A percentile compares a stretch with the other conserved stretches of the same genome.
These are phyloP conservation scores for Kentomonas sorsogonicus DNA, from an alignment of 208 protist species.

Conservation along the genomic window DNA sequence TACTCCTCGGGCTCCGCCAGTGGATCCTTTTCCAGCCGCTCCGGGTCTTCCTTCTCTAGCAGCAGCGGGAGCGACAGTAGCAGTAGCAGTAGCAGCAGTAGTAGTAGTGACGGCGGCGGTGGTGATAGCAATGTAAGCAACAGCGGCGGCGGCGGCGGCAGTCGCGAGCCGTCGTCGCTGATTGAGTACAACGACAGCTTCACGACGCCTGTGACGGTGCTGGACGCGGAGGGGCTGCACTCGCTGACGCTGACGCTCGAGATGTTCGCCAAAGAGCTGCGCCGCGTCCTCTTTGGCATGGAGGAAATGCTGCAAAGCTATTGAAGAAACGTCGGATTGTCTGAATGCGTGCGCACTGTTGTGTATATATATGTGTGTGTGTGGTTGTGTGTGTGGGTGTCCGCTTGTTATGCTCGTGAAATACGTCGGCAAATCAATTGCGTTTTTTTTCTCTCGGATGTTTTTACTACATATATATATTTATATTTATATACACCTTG, in stretches of 20 bases:
- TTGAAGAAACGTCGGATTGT: neutral
- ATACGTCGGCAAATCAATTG: constrained; percentile 9
- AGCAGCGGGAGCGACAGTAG: neutral
- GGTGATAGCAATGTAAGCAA: too few relatives aligned
- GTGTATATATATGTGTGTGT: neutral
- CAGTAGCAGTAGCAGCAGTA: neutral
- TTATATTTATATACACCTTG: constrained; percentile 12
- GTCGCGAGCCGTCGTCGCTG: constrained; percentile 10
- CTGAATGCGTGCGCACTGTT: neutral
- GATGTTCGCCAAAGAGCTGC: constrained; percentile 67
- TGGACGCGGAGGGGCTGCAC: constrained; percentile 68
- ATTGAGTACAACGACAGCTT: constrained; percentile 67
- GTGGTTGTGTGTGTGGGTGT: too few relatives aligned
- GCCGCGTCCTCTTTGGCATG: constrained; percentile 45
- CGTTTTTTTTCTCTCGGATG: constrained; percentile 12
- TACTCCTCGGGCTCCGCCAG: too few relatives aligned
- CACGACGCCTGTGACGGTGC: constrained; percentile 48
- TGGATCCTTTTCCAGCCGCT: too few relatives aligned
- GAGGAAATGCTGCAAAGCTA: constrained; percentile 61
- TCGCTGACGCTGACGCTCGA: constrained; percentile 47
- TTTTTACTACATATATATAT: constrained; percentile 17
- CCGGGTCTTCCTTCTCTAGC: too few relatives aligned
- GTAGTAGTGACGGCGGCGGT: neutral
- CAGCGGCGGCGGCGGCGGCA: neutral
- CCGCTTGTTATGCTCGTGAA: neutral